Evolutionary conservation across 2,329 filamentous ascomycete species (phyloP), one percentile per base, ranked within the genome.

Genomic region (Neopestalotiopsis clavispora): DNA sequence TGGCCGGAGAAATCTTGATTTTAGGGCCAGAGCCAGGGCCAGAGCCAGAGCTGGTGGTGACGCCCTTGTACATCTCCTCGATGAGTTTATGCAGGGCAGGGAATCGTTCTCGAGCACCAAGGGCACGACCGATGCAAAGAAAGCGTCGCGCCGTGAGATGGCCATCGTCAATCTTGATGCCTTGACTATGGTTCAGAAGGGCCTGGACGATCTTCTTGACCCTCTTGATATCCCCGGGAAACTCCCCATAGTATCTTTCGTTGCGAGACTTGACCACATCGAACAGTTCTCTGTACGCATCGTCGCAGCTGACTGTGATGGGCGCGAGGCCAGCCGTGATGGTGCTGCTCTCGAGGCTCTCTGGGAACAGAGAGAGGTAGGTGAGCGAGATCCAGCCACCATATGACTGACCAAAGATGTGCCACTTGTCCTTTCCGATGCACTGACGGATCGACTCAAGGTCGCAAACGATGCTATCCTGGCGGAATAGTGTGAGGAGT

Each of bases 401-500:
- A 76, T 92, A 94, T 40, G 87, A 91, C 78, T 94, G 92, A 2
- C 91, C 92, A 71, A 93, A 85, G 38, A 92, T 82, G 40, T 85
- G 89, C 90, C 90, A 93, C 77, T 89, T 23, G n/a, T 5, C 59
- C n/a, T 23, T 17, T 3, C 59, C 80, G 59, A 94, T 79, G 9
- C 83, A 85, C 70, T 87, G 83, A 1, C 92, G 84, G 14, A 94
- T 85, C 2, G 91, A 90, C 75, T 94, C 92, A 68, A 91, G 91
- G 73, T 94, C 92, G 62, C 86, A 85, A 6, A 94, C 91, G 69
- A 94, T 94, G 73, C 85, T 91, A 75, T 94, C 92, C 4, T 92
- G 91, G 17, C 91, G 85, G 78, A 93, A 93, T 17, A 86, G 79
- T 74, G 88, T 90, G 65, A 94, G 80, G 72, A 92, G 92, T 61